Conservation (phyloP, 257 asterid species). For the Forsythia suspensa region DNA sequence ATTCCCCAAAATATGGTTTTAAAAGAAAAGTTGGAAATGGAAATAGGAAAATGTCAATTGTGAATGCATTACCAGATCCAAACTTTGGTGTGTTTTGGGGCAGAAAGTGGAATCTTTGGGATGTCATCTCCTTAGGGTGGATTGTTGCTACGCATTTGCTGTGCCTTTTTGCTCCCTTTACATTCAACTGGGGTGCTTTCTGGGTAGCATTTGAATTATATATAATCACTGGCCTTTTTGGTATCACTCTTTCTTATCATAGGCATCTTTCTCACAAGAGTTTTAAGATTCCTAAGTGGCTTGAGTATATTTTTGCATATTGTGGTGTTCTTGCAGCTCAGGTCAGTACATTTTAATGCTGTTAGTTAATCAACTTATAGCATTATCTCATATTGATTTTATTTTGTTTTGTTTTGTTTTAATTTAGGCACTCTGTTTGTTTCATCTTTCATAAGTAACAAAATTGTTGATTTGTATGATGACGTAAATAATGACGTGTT, state of each 20-base stretch:
- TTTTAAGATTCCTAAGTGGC: conserved; percentile 82
- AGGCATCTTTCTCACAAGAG: conserved; percentile 74
- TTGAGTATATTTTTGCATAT: conserved; percentile 72
- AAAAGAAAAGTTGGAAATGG: conserved; percentile 7
- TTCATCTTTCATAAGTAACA: no score
- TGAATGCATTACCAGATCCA: conserved; percentile 34
- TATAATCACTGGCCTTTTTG: conserved; percentile 61
- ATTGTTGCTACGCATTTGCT: conserved; percentile 56
- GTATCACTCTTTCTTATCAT: conserved; percentile 78
- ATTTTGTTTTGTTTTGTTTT: no score
- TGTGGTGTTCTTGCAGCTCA: conserved; percentile 83
- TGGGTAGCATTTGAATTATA: conserved; percentile 56
- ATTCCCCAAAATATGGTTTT: conserved; percentile 18
- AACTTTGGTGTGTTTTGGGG: conserved; percentile 36
- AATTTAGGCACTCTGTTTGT: no score
- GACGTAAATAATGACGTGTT: no score
- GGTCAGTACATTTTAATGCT: conserved; percentile 36
- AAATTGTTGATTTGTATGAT: no score
- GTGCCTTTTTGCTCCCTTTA: conserved; percentile 64
- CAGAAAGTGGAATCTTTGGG: conserved; percentile 61
- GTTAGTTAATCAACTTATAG: conserved; percentile 20
- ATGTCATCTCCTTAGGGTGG: conserved; percentile 44
- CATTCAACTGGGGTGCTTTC: conserved; percentile 63
- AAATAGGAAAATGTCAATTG: conserved; percentile 33
- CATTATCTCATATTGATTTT: no score